Evolutionary conservation across 805 yeast genomes (phyloP), one percentile per base, ranked within the genome.

Genomic region (Sugiyamaella marilandica): DNA sequence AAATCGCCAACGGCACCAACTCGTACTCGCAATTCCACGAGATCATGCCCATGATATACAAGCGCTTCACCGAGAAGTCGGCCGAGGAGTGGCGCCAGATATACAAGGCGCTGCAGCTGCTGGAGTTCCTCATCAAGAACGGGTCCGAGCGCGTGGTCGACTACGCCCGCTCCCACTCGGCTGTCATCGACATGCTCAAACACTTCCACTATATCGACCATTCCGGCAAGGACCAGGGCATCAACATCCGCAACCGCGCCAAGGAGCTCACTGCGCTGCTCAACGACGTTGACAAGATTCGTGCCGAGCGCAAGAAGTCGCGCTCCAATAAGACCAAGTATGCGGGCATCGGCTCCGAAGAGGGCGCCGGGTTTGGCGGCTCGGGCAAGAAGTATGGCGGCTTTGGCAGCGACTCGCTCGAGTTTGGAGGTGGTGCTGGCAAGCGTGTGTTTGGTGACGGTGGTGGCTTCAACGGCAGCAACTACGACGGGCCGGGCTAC

Each of bases 71-170:
- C 5, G 99, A 94, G 69, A 94, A 94, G 72, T 79, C 94, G 5
- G 95, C 97, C 47, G 85, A 82, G 67, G 98, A 94, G 71, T 94
- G 99, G 99, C 82, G 99, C 67, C 99, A 94, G 69, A 92, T 94
- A 59, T 94, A 94, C 74, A 94, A 94, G 72, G 83, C 97, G 2
- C 76, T 94, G 62, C 97, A 91, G 67, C 77, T 94, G 68, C 78
- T 92, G 69, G 99, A 94, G 64, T 94, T 88, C 67, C 76, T 94
- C 61, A 79, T 94, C 58, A 88, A 88, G 69, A 87, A 92, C 65
- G 99, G 99, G 0, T 81, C 94, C 29, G 99, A 94, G 70, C 78
- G 97, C 55, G 89, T 94, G 59, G 94, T 94, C 55, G 99, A 94
- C 70, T 97, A 92, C 60, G 89, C 95, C 5, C 79, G 97, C 54